These are phyloP conservation scores for Rubus parviflorus DNA, from an alignment of 306 rosid genomes.

Conservation along the genomic window DNA sequence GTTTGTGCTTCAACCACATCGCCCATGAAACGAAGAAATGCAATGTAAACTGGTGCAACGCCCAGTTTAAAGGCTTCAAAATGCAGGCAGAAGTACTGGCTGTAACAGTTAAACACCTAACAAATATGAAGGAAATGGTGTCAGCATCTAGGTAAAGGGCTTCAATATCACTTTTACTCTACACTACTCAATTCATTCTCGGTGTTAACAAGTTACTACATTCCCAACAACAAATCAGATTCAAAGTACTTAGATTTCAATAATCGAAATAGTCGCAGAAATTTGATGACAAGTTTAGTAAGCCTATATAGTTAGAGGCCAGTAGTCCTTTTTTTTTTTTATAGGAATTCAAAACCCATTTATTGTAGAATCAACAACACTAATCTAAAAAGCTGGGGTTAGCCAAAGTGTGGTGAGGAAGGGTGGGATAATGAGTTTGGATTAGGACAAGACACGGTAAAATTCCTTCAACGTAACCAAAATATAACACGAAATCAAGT, in stretches of 20 bases:
- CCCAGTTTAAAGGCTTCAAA: conserved; percentile 47
- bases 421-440: background rate
- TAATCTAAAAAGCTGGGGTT: background rate
- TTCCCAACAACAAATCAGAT: background rate
- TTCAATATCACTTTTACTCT: background rate
- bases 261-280: background rate
- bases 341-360: background rate
- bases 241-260: background rate
- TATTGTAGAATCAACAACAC: background rate
- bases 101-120: conserved; percentile 27
- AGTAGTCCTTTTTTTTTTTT: too few relatives aligned
- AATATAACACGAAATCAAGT: background rate
- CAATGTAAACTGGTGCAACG: conserved; percentile 39
- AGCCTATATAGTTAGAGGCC: too few relatives aligned
- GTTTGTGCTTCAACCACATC: conserved; percentile 27
- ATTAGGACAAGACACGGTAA: background rate
- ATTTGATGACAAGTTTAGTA: background rate
- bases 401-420: background rate
- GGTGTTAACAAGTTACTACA: background rate
- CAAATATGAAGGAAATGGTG: background rate
- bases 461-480: background rate
- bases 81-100: conserved; percentile 41
- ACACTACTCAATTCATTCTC: background rate
- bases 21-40: conserved; percentile 38
- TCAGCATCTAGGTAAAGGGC: background rate